phyloP scores from a whole-genome alignment of 805 yeast species.

The Ogataea methylovora region DNA sequence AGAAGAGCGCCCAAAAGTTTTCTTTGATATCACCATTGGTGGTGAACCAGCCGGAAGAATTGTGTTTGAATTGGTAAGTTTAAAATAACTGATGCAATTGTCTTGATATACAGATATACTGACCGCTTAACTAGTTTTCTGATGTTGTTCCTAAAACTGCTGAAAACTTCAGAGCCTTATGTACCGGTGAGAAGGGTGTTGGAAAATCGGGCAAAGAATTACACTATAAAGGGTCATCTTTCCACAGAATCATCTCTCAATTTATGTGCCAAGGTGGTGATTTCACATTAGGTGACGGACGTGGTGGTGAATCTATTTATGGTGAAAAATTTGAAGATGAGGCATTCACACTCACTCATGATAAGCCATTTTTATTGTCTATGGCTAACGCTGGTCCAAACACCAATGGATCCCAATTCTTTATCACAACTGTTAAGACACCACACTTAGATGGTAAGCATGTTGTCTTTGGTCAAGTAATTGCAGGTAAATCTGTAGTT shows the following conservation, averaged over 20 bases:
- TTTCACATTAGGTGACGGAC: conserved; percentile 64
- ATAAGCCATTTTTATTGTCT: conserved; percentile 78
- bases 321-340: conserved; percentile 91
- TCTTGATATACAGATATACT: background rate
- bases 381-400: conserved; percentile 98
- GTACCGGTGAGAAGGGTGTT: conserved; percentile 81
- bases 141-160: conserved; percentile 83
- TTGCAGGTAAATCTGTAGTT: conserved; percentile 74
- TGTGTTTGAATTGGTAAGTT: conserved; percentile 74
- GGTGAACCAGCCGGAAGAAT: conserved; percentile 66
- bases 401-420: conserved; percentile 95
- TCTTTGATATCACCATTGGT: conserved; percentile 73
- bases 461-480: conserved; percentile 89
- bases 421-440: conserved; percentile 85
- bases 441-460: conserved; percentile 96
- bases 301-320: conserved; percentile 78
- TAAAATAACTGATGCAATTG: conserved; percentile 26
- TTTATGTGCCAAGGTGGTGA: conserved; percentile 97
- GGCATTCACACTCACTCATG: conserved; percentile 69
- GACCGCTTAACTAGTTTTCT: conserved; percentile 30
- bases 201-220: conserved; percentile 58
- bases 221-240: conserved; percentile 74
- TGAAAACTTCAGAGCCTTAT: conserved; percentile 80
- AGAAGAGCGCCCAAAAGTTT: conserved; percentile 45
- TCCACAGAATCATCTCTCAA: conserved; percentile 84